These are phyloP conservation scores for Trichoderma erinaceum DNA, from an alignment of 495 filamentous ascomycete genomes.

Conservation along the genomic window DNA sequence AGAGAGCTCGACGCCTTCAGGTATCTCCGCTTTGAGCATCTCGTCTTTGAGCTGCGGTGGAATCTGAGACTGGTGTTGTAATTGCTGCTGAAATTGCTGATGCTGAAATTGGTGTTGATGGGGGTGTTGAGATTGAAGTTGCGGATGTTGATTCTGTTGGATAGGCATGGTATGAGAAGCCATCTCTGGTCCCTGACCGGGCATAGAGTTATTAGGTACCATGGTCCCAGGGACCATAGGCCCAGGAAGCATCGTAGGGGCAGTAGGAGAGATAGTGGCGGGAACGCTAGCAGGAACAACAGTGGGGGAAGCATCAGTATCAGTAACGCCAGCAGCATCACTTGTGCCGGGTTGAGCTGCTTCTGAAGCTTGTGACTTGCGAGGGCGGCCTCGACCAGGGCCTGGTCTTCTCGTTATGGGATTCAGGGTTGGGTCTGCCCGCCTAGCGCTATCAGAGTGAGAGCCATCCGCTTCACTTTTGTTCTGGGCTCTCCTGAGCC, in stretches of 20 bases:
- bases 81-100: slow-evolving; percentile 16
- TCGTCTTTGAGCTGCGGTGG: slow-evolving; percentile 2
- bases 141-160: slow-evolving; percentile 18
- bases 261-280: not conserved
- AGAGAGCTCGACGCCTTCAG: not conserved
- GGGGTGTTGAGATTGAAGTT: slow-evolving; percentile 17
- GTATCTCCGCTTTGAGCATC: not conserved
- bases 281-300: not conserved
- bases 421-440: slow-evolving; percentile 38
- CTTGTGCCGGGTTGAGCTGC: slow-evolving; percentile 16
- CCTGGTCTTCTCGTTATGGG: slow-evolving; percentile 46
- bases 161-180: not conserved
- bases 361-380: slow-evolving; percentile 26
- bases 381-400: slow-evolving; percentile 41
- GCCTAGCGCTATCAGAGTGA: slow-evolving; percentile 24
- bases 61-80: slow-evolving; percentile 12
- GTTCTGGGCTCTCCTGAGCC: slow-evolving; percentile 40
- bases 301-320: slow-evolving; percentile 1
- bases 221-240: not conserved
- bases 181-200: not conserved
- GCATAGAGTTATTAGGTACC: not conserved
- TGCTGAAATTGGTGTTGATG: slow-evolving; percentile 17
- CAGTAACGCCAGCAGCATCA: slow-evolving; percentile 15
- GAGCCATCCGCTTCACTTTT: slow-evolving; percentile 34
- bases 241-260: not conserved